Evolutionary conservation across 257 asterid species (phyloP), one percentile per base, ranked within the genome.

Genomic region (Leptodermis oblonga): DNA sequence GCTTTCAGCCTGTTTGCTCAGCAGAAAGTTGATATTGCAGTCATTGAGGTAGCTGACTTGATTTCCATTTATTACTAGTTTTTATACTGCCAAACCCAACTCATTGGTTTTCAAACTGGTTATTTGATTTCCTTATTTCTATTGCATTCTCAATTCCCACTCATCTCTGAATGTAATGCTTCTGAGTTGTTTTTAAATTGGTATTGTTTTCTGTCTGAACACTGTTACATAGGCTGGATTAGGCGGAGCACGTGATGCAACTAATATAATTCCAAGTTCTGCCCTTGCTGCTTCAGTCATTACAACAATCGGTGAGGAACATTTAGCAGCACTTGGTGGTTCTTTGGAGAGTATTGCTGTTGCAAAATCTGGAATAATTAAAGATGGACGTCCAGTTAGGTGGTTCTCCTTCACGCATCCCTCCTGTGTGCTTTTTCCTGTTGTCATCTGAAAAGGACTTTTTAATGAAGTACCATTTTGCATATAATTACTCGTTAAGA

Each of bases 181-280:
- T 54, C 41, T 17, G 55, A 5, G 67, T 43, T 14, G 15, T 6
- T 23, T 64, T 56, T 41, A 10, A 13, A 42, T 42, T n/a, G 37
- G 43, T 46, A 23, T 51, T 62, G 0, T 39, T 62, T 37, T 36
- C 34, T 37, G 36, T 30, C 48, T 31, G 15, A 68, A 56, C 45
- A 58, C 71, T 11, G 69, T 81, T 54, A 48, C 37, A 7, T 20
- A 86, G 97, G 88, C 95, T 65, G 95, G 96, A 70, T 78, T 88
- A 71, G 99, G 99, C 46, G 99, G 99, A 68, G 90, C 97, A 60
- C 86, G 97, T 23, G 99, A 93, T 86, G 99, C 99, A 65, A 93
- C 99, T 69, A 93, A 93, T 86, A 82, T 93, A 56, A 84, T 93
- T 71, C 70, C 77, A 13, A 79, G 85, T 70, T 81, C 94, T 69